Evolutionary conservation across 2,329 filamentous ascomycete genomes (phyloP).

Genomic region (Pseudogymnoascus sp.): DNA sequence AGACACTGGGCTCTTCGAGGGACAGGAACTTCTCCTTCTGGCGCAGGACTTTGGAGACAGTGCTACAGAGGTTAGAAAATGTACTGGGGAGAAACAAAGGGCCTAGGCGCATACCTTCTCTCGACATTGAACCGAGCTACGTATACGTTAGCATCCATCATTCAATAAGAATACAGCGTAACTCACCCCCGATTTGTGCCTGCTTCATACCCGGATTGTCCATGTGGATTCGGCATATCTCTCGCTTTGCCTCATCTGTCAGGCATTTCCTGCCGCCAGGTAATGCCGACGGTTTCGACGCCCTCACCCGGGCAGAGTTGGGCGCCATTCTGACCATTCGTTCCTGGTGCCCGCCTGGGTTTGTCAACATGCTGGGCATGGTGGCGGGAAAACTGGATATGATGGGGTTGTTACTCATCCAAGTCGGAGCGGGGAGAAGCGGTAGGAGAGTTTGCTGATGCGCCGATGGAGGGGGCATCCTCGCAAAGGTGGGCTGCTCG

Average conservation of each 20-base stretch:
- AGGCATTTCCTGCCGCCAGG: slow-evolving; percentile 75
- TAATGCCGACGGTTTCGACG: slow-evolving; percentile 38
- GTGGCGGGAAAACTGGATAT: slow-evolving; percentile 39
- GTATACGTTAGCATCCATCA: slow-evolving; percentile 26
- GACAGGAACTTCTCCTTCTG: slow-evolving; percentile 92
- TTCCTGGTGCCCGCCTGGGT: slow-evolving; percentile 56
- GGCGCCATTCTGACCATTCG: slow-evolving; percentile 48
- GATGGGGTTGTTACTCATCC: not conserved
- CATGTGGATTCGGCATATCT: slow-evolving; percentile 90
- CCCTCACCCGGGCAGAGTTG: slow-evolving; percentile 41
- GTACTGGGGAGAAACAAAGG: not conserved
- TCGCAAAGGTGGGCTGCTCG: slow-evolving; percentile 44
- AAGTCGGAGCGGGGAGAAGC: slow-evolving; percentile 47
- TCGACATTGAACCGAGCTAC: slow-evolving; percentile 87
- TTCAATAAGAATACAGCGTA: not conserved
- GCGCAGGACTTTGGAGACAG: slow-evolving; percentile 93
- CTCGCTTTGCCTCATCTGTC: slow-evolving; percentile 79
- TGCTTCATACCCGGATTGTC: slow-evolving; percentile 87
- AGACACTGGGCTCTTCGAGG: slow-evolving; percentile 67
- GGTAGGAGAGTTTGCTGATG: slow-evolving; percentile 56
- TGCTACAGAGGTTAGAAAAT: slow-evolving; percentile 47
- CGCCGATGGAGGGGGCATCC: slow-evolving; percentile 47
- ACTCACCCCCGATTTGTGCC: slow-evolving; percentile 82
- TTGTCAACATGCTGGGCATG: slow-evolving; percentile 78
- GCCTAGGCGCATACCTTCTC: slow-evolving; percentile 60